phyloP scores from a whole-genome alignment of 2,329 filamentous ascomycete genomes.

The Geosmithia flava region DNA sequence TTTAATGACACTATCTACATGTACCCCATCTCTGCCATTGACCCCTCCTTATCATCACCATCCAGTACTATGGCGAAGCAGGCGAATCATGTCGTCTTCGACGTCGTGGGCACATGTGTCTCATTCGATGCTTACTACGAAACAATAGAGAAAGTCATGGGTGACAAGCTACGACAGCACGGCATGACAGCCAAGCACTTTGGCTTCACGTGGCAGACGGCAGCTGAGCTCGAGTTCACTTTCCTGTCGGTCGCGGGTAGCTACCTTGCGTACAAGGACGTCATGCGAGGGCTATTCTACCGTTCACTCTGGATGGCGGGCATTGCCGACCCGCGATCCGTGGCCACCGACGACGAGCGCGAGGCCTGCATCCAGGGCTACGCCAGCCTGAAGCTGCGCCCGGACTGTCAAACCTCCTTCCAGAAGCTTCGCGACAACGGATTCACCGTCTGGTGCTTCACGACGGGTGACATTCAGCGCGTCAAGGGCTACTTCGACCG shows the following conservation, averaged over 20 bases:
- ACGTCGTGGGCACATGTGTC: constrained; percentile 35
- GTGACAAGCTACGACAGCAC: constrained; percentile 19
- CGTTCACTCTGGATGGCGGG: constrained; percentile 31
- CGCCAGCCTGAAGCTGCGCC: constrained; percentile 22
- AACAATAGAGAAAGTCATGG: constrained; percentile 24
- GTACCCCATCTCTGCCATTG: not conserved
- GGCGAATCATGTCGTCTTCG: constrained; percentile 29
- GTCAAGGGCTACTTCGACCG: constrained; percentile 38
- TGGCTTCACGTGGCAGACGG: constrained; percentile 29
- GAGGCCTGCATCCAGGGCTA: constrained; percentile 23
- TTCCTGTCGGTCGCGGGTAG: constrained; percentile 29
- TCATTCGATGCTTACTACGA: constrained; percentile 26
- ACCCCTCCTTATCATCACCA: not conserved
- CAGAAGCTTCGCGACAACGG: constrained; percentile 26
- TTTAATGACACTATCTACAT: too few species aligned
- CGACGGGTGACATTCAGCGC: constrained; percentile 33
- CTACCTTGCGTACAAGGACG: constrained; percentile 26
- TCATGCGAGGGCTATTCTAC: constrained; percentile 32
- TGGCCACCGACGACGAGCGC: constrained; percentile 27
- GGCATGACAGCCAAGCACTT: constrained; percentile 24
- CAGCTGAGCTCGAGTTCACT: constrained; percentile 32
- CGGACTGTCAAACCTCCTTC: constrained; percentile 26
- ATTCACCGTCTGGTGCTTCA: constrained; percentile 41
- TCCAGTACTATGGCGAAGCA: not conserved
- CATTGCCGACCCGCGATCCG: constrained; percentile 23